These are phyloP conservation scores for Pichia kluyveri DNA, from an alignment of 805 yeast species.

Conservation along the genomic window DNA sequence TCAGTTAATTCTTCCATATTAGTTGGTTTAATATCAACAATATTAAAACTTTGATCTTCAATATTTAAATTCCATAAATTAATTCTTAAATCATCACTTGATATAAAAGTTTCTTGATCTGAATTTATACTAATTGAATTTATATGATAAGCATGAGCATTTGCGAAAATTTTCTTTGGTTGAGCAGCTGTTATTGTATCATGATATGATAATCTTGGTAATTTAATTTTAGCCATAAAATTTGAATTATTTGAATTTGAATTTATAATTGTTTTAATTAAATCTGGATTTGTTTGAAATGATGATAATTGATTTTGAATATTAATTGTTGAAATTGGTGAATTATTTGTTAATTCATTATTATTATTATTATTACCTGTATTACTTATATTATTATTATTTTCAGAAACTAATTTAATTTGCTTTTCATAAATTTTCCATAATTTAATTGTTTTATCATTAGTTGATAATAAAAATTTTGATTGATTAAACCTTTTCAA, in stretches of 20 bases:
- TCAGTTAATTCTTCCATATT: slow-evolving; percentile 99
- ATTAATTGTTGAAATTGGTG: slow-evolving; percentile 8
- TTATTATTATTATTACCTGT: slow-evolving; percentile 23
- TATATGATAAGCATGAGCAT: slow-evolving; percentile 97
- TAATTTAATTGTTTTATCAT: slow-evolving; percentile 95
- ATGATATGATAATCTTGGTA: slow-evolving; percentile 87
- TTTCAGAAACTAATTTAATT: slow-evolving; percentile 85
- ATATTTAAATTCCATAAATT: slow-evolving; percentile 93
- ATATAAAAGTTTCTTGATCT: slow-evolving; percentile 91
- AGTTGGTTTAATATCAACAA: slow-evolving; percentile 95
- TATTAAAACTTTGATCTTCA: slow-evolving; percentile 92
- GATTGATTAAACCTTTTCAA: slow-evolving; percentile 79
- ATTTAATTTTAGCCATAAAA: slow-evolving; percentile 38
- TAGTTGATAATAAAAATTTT: slow-evolving; percentile 84
- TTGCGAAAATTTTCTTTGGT: slow-evolving; percentile 83
- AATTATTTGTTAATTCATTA: not conserved
- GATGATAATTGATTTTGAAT: slow-evolving; percentile 19
- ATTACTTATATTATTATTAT: slow-evolving; percentile 38
- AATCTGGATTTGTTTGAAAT: slow-evolving; percentile 19
- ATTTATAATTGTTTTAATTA: slow-evolving; percentile 6
- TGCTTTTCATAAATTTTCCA: slow-evolving; percentile 95
- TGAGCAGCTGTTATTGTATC: slow-evolving; percentile 93
- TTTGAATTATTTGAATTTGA: not conserved
- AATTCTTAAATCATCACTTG: slow-evolving; percentile 89
- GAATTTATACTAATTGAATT: slow-evolving; percentile 90